Evolutionary conservation across 345 rosid species (phyloP).

Genomic region (Tarenaya hassleriana): DNA sequence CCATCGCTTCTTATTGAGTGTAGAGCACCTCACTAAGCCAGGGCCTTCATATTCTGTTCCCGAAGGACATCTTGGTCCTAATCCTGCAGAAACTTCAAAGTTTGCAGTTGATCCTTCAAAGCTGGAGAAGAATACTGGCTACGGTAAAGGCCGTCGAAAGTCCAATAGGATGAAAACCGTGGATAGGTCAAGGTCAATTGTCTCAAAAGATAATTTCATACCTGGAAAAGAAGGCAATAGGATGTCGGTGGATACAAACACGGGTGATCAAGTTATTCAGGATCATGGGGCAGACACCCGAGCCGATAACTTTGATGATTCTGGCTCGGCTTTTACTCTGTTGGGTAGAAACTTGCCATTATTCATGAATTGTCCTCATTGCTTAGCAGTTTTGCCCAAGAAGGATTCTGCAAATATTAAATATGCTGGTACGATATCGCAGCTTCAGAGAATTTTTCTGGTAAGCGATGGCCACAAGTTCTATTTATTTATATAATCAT

Average conservation of each 20-base stretch:
- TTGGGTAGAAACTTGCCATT: conserved; percentile 66
- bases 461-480: conserved; percentile 29
- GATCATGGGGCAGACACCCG: conserved; percentile 34
- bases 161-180: conserved; percentile 40
- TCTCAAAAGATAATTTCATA: conserved; percentile 32
- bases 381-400: conserved; percentile 34
- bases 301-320: conserved; percentile 41
- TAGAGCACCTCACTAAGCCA: conserved; percentile 54
- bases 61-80: conserved; percentile 32
- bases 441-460: conserved; percentile 77
- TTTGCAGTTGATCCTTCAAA: conserved; percentile 31
- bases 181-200: conserved; percentile 37
- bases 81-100: conserved; percentile 33
- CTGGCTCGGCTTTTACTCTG: conserved; percentile 43
- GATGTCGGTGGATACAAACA: conserved; percentile 22
- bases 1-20: conserved; percentile 62
- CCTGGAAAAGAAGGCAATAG: conserved; percentile 35
- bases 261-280: conserved; percentile 27
- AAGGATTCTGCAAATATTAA: conserved; percentile 40
- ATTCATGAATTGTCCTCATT: conserved; percentile 66
- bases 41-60: conserved; percentile 43
- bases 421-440: conserved; percentile 65
- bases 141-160: conserved; percentile 40
- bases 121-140: conserved; percentile 34
- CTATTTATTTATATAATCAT: background rate